Base-by-base conservation (phyloP, 768 basidiomycete species). In the Psilocybe subaeruginosa region DNA sequence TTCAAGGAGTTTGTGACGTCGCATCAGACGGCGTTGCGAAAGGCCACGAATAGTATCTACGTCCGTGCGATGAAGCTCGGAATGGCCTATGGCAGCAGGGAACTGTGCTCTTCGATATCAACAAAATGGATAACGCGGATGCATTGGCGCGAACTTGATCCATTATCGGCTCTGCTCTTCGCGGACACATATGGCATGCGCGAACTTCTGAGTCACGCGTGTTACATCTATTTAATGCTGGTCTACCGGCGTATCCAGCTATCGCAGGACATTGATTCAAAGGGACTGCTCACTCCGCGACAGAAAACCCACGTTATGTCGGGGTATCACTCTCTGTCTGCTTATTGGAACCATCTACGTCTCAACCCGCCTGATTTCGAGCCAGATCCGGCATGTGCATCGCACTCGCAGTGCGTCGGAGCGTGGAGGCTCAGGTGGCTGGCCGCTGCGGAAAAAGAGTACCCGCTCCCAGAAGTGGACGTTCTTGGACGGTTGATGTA, bases 361-460 rank as follows among this genome's bases (percentile, higher is more conserved):
- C 54, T 41, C 8, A 46, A 47, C 45, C 52, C 70, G 54, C 80
- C 76, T 9, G 50, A 63, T 29, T 77, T 80, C 62, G 58, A 62
- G 55, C 65, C 64, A 14, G 64, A 68, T 9, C 67, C 69, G 12
- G 66, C 63, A n/a, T 82, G 81, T 68, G 64, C 62, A 50, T 70
- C 71, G 56, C 80, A 80, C 67, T 60, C 59, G 46, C 72, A 70
- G 49, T 82, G 81, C 61, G 37, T 74, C n/a, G 58, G 66, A 33
- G 77, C 72, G 35, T 82, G 79, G 79, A 64, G 59, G 56, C 59
- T 69, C 54, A 67, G 74, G 47, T 81, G 79, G 77, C 48, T 55
- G 9, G 67, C 72, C 16, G 74, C 70, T 16, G 66, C 66, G 29
- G 60, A 64, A 41, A 72, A 67, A 52, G 62, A 68, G 35, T 70